Base-by-base conservation (phyloP, 2,329 filamentous ascomycete genomes). In the Fusarium begoniae region DNA sequence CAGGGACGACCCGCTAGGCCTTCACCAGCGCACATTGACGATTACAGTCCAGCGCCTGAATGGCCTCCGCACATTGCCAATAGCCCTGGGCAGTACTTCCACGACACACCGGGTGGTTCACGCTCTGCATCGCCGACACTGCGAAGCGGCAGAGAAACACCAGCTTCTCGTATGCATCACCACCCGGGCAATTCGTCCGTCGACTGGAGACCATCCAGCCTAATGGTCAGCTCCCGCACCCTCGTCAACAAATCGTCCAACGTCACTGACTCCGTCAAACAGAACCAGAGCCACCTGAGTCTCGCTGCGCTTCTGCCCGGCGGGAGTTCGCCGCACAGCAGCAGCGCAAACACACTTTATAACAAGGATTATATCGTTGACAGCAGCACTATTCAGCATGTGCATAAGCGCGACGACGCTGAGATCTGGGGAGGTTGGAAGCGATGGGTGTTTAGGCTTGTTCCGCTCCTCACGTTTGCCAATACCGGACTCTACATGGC, bases 341-440 rank as follows among this genome's bases (percentile, higher is more conserved):
- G 78, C 38, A 68, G 80, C 24, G 73, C 77, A 8, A 75, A 80
- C 58, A 74, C 70, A 30, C 65, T 72, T 56, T 72, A 75, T 69
- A 77, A 83, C 68, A 77, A 83, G 67, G 79, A 84, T 53, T 77
- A 76, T 40, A 55, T 44, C 63, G 75, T 73, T 48, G 76, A 78
- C 37, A 77, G 73, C 26, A 80, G 81, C 41, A 72, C 78, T 35
- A 84, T 86, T 48, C 79, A 81, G 44, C 80, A 82, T 17, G 73
- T 86, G 3, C 82, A 85, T 72, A 81, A 85, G 60, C 84, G 85
- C 45, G 82, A 84, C 66, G 83, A 85, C 50, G 77, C 66, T 32
- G 83, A 86, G n/a, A 84, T 82, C 56, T 86, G 83, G 82, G 82
- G 81, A 55, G 85, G 85, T 41, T 85, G 84, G 84, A 84, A 80